These are phyloP conservation scores for Speleostelium caveatum DNA, from an alignment of 78 protist genomes.

Conservation along the genomic window DNA sequence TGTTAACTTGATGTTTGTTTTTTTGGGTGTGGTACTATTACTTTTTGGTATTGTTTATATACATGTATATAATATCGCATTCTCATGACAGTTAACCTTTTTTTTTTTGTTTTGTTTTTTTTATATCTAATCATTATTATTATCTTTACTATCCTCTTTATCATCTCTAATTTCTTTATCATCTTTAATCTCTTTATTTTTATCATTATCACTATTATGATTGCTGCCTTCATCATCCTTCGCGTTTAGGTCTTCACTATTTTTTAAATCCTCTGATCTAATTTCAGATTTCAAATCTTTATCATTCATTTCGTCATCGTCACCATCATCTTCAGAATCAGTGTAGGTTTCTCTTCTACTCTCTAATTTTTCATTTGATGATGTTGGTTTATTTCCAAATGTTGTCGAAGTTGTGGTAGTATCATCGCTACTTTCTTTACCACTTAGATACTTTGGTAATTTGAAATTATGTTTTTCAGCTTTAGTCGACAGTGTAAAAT, in stretches of 20 bases:
- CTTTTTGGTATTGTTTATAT: too few relatives aligned
- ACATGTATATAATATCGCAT: too few relatives aligned
- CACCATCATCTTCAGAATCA: conserved; percentile 5
- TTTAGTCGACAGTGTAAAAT: conserved; percentile 14
- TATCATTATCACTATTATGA: not conserved
- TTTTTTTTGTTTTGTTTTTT: too few relatives aligned
- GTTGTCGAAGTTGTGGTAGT: not conserved
- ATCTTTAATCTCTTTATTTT: conserved; percentile 3
- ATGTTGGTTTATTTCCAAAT: not conserved
- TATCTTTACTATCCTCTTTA: not conserved
- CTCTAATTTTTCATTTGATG: not conserved
- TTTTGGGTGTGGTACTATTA: too few relatives aligned
- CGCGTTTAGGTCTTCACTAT: not conserved
- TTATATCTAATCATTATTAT: too few relatives aligned
- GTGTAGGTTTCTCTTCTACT: not conserved
- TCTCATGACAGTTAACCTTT: too few relatives aligned
- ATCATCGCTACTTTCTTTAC: not conserved
- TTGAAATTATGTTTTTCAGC: conserved; percentile 31
- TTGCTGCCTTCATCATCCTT: not conserved
- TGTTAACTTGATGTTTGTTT: too few relatives aligned
- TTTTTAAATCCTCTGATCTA: not conserved
- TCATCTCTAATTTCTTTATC: not conserved
- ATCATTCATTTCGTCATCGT: not conserved
- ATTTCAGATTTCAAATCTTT: not conserved
- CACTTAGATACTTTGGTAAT: not conserved